Evolutionary conservation across 768 basidiomycete genomes (phyloP).

Genomic region (Jaapia argillacea): DNA sequence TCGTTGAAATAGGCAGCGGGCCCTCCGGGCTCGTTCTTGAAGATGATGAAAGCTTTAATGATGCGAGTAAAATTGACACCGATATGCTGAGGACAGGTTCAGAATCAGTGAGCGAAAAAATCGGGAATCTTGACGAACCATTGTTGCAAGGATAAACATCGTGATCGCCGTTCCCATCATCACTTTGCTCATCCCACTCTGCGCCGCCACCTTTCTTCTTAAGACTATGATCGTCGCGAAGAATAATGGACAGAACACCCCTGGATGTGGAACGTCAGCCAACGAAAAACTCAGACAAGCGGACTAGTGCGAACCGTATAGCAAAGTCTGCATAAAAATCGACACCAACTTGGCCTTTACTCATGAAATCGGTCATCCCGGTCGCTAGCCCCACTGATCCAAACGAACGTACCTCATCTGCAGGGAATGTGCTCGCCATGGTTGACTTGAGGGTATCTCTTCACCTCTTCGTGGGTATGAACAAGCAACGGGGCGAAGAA

Average conservation of each 20-base stretch:
- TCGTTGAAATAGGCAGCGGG: constrained; percentile 23
- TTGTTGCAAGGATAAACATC: constrained; percentile 23
- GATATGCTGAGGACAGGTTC: constrained; percentile 20
- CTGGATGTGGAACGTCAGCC: neutral
- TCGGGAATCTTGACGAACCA: constrained; percentile 12
- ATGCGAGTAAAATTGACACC: constrained; percentile 24
- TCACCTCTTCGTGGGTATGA: neutral
- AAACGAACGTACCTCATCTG: constrained; percentile 7
- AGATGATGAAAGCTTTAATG: constrained; percentile 24
- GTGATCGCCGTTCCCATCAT: constrained; percentile 22
- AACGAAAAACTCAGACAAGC: too few species aligned
- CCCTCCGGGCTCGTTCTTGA: constrained; percentile 8
- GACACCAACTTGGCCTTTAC: constrained; percentile 15
- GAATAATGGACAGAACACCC: constrained; percentile 11
- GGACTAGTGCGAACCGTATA: constrained; percentile 14
- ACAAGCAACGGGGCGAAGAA: too few species aligned
- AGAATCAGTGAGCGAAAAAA: neutral
- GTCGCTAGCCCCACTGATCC: too few species aligned
- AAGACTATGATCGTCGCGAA: constrained; percentile 20
- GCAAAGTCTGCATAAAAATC: constrained; percentile 18
- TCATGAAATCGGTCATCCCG: neutral
- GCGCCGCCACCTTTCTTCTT: constrained; percentile 21
- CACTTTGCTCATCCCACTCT: constrained; percentile 16
- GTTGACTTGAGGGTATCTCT: neutral
- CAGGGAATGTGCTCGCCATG: constrained; percentile 3